Evolutionary conservation across 768 basidiomycete species (phyloP).

Genomic region (Boletus subparvulus): DNA sequence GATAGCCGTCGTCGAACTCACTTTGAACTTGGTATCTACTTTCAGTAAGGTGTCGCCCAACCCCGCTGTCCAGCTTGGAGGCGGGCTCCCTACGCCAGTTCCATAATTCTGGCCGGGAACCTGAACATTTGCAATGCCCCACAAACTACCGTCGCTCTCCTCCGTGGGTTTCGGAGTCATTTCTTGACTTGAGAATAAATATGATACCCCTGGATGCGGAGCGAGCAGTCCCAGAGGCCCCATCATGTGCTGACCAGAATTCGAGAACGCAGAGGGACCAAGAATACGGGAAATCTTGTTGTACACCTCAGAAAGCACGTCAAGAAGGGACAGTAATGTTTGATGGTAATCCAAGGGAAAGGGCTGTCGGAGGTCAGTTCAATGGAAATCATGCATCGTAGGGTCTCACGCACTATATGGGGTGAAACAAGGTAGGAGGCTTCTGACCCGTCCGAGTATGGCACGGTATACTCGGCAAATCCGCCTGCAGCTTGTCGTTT

Average conservation of each 20-base stretch:
- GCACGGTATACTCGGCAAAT: constrained; percentile 57
- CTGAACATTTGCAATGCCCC: constrained; percentile 66
- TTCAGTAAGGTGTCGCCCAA: constrained; percentile 76
- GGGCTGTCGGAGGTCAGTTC: constrained; percentile 49
- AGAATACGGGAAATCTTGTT: constrained; percentile 82
- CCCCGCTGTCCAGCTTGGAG: constrained; percentile 58
- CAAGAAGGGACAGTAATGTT: constrained; percentile 82
- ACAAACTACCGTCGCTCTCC: constrained; percentile 55
- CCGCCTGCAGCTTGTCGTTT: constrained; percentile 54
- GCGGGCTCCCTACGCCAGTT: constrained; percentile 46
- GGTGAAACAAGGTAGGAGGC: constrained; percentile 70
- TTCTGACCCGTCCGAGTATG: constrained; percentile 60
- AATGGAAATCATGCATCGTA: not conserved
- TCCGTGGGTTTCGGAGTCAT: constrained; percentile 41
- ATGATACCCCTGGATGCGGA: constrained; percentile 81
- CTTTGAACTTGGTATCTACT: constrained; percentile 84
- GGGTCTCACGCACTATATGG: constrained; percentile 59
- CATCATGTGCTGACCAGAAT: constrained; percentile 72
- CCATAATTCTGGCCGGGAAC: constrained; percentile 29
- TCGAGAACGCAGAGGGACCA: constrained; percentile 76
- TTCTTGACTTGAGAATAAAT: constrained; percentile 53
- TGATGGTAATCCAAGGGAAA: constrained; percentile 89
- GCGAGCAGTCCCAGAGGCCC: constrained; percentile 69
- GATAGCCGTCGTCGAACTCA: constrained; percentile 32
- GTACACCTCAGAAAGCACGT: constrained; percentile 87